Evolutionary conservation across 441 rosid genomes (phyloP).

Genomic region (Croton setiger): DNA sequence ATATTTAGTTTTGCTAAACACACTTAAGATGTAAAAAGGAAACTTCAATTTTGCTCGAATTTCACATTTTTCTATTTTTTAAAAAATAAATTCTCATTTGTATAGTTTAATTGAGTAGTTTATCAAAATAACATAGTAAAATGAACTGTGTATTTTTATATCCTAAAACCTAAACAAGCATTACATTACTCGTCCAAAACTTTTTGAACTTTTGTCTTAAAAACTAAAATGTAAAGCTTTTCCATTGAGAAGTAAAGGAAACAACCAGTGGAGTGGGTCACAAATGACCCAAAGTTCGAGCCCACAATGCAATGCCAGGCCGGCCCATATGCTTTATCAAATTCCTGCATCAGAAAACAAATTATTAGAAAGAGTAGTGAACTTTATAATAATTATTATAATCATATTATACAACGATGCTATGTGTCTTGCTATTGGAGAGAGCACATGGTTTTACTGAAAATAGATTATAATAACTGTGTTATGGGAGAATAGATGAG

Average conservation of each 20-base stretch:
- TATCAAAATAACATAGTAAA: no score
- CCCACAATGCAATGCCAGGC: constrained; percentile 52
- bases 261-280: constrained; percentile 43
- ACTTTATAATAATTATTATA: no score
- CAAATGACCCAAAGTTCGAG: constrained; percentile 41
- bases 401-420: background rate
- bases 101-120: no score
- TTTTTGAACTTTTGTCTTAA: constrained; percentile 22
- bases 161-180: no score
- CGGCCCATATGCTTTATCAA: constrained; percentile 40
- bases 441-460: constrained; percentile 8
- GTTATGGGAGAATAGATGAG: background rate
- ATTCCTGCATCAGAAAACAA: constrained; percentile 41
- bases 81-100: no score
- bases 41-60: no score
- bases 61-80: no score
- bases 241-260: constrained; percentile 45
- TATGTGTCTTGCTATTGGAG: constrained; percentile 4
- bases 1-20: no score
- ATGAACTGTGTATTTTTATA: no score
- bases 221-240: constrained; percentile 34
- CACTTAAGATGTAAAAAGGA: no score
- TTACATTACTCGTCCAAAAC: no score
- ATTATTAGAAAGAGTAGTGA: no score
- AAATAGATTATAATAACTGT: constrained; percentile 5